Conservation (phyloP, 768 basidiomycete species). For the Lactarius pseudohatsudake region DNA sequence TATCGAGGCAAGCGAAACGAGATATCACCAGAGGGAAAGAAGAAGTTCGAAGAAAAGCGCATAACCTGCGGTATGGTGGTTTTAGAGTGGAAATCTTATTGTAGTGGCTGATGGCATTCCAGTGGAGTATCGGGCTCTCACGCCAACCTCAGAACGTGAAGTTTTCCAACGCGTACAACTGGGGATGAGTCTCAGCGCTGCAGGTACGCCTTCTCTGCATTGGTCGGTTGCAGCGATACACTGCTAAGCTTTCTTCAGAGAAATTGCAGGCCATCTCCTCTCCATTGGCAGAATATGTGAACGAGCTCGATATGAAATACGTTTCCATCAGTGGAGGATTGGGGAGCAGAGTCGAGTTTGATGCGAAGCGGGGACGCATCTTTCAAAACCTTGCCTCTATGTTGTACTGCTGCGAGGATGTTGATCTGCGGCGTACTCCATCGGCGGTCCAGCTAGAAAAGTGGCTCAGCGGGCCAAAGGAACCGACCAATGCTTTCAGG, state of each 20-base stretch:
- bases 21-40: slow-evolving; percentile 53
- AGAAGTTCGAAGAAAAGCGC: slow-evolving; percentile 50
- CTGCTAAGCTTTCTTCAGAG: slow-evolving; percentile 43
- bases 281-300: slow-evolving; percentile 67
- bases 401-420: slow-evolving; percentile 61
- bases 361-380: slow-evolving; percentile 67
- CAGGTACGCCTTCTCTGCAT: slow-evolving; percentile 46
- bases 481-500: slow-evolving; percentile 52
- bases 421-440: slow-evolving; percentile 45
- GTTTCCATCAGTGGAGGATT: slow-evolving; percentile 62
- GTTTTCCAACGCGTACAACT: slow-evolving; percentile 83
- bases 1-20: slow-evolving; percentile 47
- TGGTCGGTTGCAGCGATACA: not conserved
- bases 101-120: not conserved
- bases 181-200: slow-evolving; percentile 70
- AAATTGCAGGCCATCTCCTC: slow-evolving; percentile 79
- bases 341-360: slow-evolving; percentile 54
- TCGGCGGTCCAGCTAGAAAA: slow-evolving; percentile 57
- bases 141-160: slow-evolving; percentile 63
- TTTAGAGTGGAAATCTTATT: not conserved
- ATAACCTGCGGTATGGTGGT: slow-evolving; percentile 60
- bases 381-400: slow-evolving; percentile 74
- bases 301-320: slow-evolving; percentile 54
- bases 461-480: slow-evolving; percentile 38
- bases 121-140: slow-evolving; percentile 65